Evolutionary conservation across 2,329 filamentous ascomycete species (phyloP).

Genomic region (Exserohilum rostratum): DNA sequence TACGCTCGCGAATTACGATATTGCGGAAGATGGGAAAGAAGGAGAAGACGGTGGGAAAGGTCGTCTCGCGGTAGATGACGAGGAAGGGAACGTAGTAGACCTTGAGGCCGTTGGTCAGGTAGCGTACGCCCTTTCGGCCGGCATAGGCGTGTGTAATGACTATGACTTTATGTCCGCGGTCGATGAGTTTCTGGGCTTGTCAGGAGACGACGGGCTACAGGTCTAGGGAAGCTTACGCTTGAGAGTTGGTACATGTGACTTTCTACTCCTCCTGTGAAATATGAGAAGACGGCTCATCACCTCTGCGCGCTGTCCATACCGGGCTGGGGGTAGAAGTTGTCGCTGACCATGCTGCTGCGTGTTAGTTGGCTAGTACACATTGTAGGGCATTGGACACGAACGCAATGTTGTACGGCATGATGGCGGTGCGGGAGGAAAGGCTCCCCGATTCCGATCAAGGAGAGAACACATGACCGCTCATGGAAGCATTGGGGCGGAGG

Average conservation of each 20-base stretch:
- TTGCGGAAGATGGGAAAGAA: slow-evolving; percentile 98
- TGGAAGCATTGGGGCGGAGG: slow-evolving; percentile 6
- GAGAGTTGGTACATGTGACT: slow-evolving; percentile 98
- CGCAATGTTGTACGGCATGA: slow-evolving; percentile 75
- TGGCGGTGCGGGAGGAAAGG: slow-evolving; percentile 26
- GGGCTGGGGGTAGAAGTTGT: slow-evolving; percentile 98
- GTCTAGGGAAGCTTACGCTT: slow-evolving; percentile 56
- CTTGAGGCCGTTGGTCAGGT: slow-evolving; percentile 96
- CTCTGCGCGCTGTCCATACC: slow-evolving; percentile 51
- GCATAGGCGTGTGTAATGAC: slow-evolving; percentile 96
- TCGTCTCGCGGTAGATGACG: slow-evolving; percentile 90
- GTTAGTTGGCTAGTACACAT: slow-evolving; percentile 14
- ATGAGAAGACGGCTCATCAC: slow-evolving; percentile 25
- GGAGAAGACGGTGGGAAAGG: slow-evolving; percentile 96
- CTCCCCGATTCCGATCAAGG: slow-evolving; percentile 20
- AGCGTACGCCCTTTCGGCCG: slow-evolving; percentile 87
- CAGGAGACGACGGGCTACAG: slow-evolving; percentile 5
- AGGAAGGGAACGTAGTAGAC: slow-evolving; percentile 98
- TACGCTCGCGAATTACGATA: slow-evolving; percentile 90
- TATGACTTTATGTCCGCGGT: slow-evolving; percentile 96
- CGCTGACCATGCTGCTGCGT: slow-evolving; percentile 80
- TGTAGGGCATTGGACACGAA: slow-evolving; percentile 47
- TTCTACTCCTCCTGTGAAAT: slow-evolving; percentile 75
- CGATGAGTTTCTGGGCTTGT: slow-evolving; percentile 76
- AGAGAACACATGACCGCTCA: slow-evolving; percentile 32